phyloP scores from a whole-genome alignment of 345 rosid species.

The Brassica carinata region DNA sequence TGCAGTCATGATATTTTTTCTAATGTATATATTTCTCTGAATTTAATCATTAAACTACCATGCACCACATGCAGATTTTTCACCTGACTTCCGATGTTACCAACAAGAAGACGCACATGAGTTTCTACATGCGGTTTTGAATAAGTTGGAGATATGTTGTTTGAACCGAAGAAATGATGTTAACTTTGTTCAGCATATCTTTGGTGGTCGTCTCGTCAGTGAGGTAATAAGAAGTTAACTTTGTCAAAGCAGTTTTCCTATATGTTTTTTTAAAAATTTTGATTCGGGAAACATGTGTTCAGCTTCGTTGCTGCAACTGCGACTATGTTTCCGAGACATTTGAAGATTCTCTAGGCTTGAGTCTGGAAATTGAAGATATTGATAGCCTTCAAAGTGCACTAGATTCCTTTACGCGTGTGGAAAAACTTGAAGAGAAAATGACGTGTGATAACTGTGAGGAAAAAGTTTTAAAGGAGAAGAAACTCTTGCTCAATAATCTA shows the following conservation, averaged over 20 bases:
- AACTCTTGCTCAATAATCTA: slow-evolving; percentile 66
- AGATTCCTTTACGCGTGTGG: slow-evolving; percentile 77
- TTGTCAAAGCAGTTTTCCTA: background rate
- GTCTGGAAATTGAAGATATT: slow-evolving; percentile 77
- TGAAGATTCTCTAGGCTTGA: slow-evolving; percentile 66
- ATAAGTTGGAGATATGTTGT: slow-evolving; percentile 69
- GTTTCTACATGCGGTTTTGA: slow-evolving; percentile 71
- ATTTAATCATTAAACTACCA: slow-evolving; percentile 48
- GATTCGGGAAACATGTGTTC: slow-evolving; percentile 2
- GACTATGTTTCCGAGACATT: slow-evolving; percentile 57
- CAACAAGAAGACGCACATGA: slow-evolving; percentile 96
- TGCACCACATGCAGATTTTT: slow-evolving; percentile 47
- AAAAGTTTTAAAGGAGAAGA: slow-evolving; percentile 71
- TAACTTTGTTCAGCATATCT: slow-evolving; percentile 60
- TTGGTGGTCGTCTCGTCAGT: slow-evolving; percentile 78
- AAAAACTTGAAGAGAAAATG: slow-evolving; percentile 67
- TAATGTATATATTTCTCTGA: background rate
- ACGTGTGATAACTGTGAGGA: slow-evolving; percentile 70
- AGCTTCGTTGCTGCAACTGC: slow-evolving; percentile 80
- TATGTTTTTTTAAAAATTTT: background rate
- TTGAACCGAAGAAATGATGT: slow-evolving; percentile 38
- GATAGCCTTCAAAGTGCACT: slow-evolving; percentile 58
- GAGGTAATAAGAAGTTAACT: slow-evolving; percentile 52
- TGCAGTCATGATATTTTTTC: background rate
- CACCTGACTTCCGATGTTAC: slow-evolving; percentile 54